Evolutionary conservation across 106 monocot species (phyloP).

Genomic region (Dendrobium officinale): DNA sequence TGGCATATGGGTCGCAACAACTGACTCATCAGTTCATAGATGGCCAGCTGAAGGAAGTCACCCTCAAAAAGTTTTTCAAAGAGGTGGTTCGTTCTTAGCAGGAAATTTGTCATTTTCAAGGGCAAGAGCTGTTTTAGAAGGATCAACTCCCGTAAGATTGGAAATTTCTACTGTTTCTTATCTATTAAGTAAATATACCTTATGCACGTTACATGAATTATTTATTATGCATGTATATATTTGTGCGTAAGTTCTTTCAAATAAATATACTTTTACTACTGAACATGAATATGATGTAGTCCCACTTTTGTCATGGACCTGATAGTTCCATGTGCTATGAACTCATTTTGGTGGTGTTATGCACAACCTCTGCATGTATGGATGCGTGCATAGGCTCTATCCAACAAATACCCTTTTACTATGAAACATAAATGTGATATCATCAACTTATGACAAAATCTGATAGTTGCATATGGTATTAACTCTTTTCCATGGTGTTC

Average conservation of each 20-base stretch:
- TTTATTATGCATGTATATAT: slow-evolving; percentile 2
- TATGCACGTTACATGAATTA: not conserved
- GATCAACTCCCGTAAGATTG: slow-evolving; percentile 78
- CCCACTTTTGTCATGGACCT: not conserved
- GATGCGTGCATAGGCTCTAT: not conserved
- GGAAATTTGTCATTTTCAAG: slow-evolving; percentile 96
- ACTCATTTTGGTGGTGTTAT: not conserved
- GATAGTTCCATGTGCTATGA: not conserved
- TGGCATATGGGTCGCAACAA: slow-evolving; percentile 89
- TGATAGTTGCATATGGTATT: not conserved
- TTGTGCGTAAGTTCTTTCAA: not conserved
- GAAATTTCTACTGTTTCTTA: not conserved
- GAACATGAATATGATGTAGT: not conserved
- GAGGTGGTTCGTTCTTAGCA: slow-evolving; percentile 88
- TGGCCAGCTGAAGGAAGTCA: slow-evolving; percentile 77
- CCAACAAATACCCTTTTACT: not conserved
- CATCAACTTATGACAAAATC: not conserved
- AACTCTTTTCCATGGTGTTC: not conserved
- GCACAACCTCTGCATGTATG: not conserved
- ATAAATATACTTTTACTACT: not conserved
- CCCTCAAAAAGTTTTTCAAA: slow-evolving; percentile 79
- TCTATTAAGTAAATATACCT: not conserved
- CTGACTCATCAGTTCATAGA: slow-evolving; percentile 80
- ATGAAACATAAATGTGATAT: too few species aligned
- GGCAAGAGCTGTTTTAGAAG: slow-evolving; percentile 82